Evolutionary conservation across 768 basidiomycete genomes (phyloP), one percentile per base, ranked within the genome.

Genomic region (Boletus huronensis): DNA sequence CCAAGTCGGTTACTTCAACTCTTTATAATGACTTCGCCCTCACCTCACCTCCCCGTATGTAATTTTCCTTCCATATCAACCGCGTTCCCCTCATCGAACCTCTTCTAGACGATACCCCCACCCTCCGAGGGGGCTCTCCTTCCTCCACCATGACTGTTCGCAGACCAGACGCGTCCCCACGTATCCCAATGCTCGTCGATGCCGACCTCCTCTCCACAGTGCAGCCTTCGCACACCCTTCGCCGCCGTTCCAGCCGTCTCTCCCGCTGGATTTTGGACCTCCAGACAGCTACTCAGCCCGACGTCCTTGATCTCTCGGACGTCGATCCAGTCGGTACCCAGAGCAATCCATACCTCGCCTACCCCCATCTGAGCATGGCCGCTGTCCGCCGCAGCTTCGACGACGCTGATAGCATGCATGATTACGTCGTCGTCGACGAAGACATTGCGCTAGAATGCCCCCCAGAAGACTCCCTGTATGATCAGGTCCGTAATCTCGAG

Each of bases 211-310:
- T 51, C 6, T 41, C 56, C 41, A 47, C 55, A 14, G 34, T 17
- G 13, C 54, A 50, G 11, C 31, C 57, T 5, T 17, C 55, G 0
- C 40, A 36, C n/a, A 51, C 56, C 9, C 58, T 74, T 56, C 69
- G 66, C 17, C 73, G 71, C 19, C 71, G 72, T 35, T 70, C 75
- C 16, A 75, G 73, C 57, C 76, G 67, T 48, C 60, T 78, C 38
- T 74, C 76, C 35, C 72, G 65, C n/a, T 79, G 78, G 78, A 69
- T 80, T 17, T 66, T 62, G 3, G 78, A 79, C 21, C 72, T 77
- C 49, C 74, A 72, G 50, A 47, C 62, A 10, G 47, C 58, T 16
- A 55, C 62, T 42, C 42, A 57, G 35, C 51, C 59, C n/a, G 63
- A 62, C 31, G 47, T 58, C 35, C 48, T 58, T 28, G 58, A 62